Evolutionary conservation across 208 protist species (phyloP).

Genomic region (Trypanosoma cruzi): DNA sequence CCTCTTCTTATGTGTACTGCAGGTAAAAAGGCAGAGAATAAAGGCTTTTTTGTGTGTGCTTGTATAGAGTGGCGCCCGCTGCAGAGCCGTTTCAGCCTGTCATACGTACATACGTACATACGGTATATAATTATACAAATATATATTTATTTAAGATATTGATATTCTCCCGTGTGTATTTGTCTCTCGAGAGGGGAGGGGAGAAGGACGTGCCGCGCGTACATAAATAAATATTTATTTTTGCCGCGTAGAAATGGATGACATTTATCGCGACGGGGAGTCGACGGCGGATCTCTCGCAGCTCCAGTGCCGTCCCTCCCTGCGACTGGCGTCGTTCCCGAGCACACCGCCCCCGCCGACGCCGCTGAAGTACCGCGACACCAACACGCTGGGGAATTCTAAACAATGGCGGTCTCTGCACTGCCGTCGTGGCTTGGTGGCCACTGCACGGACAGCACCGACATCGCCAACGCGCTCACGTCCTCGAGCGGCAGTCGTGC

Average conservation of each 20-base stretch:
- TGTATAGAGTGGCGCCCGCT: background rate
- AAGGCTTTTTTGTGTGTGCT: background rate
- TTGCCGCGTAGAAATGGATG: conserved; percentile 10
- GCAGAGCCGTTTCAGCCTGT: background rate
- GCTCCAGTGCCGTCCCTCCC: conserved; percentile 8
- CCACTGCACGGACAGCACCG: conserved; percentile 7
- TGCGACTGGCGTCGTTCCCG: background rate
- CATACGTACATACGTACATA: background rate
- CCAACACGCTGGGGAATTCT: background rate
- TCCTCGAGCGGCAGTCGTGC: background rate
- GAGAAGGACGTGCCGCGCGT: too few species aligned
- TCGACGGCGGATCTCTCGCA: conserved; percentile 18
- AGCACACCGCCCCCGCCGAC: background rate
- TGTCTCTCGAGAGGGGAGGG: too few species aligned
- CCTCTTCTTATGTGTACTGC: background rate
- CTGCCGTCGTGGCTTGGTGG: background rate
- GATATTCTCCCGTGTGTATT: too few species aligned
- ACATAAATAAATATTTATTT: too few species aligned
- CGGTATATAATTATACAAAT: too few species aligned
- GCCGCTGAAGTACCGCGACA: conserved; percentile 4
- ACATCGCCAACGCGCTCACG: conserved; percentile 12
- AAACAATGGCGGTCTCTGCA: background rate
- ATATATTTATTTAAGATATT: too few species aligned
- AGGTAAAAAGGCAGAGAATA: too few species aligned
- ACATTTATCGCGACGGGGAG: conserved; percentile 20